Conservation (phyloP, 257 asterid species). For the Solanum okadae region DNA sequence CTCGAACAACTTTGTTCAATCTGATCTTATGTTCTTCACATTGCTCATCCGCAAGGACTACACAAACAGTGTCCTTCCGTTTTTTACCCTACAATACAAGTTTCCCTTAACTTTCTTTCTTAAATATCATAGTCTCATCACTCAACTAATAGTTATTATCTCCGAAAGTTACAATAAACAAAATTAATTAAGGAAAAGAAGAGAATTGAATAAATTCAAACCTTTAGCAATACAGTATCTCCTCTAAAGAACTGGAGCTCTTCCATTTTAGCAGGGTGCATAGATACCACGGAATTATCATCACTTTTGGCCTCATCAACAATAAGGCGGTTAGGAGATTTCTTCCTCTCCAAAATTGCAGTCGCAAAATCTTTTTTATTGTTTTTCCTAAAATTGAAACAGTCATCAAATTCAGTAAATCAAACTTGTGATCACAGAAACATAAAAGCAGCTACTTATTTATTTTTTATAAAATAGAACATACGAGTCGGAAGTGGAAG, state of each 20-base stretch:
- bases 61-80: conserved; percentile 61
- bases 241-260: conserved; percentile 89
- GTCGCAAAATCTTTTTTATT: conserved; percentile 74
- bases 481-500: neutral
- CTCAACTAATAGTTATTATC: neutral
- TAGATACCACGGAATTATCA: conserved; percentile 73
- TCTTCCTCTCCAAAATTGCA: conserved; percentile 80
- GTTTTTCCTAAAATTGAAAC: conserved; percentile 45
- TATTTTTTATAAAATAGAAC: neutral
- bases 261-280: conserved; percentile 78
- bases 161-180: neutral
- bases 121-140: neutral
- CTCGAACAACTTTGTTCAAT: conserved; percentile 72
- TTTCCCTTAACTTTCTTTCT: neutral
- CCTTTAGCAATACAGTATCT: conserved; percentile 78
- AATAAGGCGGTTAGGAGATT: conserved; percentile 64
- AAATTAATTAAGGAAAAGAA: too few relatives aligned
- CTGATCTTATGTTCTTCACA: conserved; percentile 75
- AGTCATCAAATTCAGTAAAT: neutral
- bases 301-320: conserved; percentile 82
- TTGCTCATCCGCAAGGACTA: conserved; percentile 71
- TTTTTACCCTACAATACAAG: conserved; percentile 56
- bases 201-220: conserved; percentile 1
- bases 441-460: neutral
- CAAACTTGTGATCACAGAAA: neutral